Base-by-base conservation (phyloP, 495 filamentous ascomycete genomes). In the Penicillium canescens region DNA sequence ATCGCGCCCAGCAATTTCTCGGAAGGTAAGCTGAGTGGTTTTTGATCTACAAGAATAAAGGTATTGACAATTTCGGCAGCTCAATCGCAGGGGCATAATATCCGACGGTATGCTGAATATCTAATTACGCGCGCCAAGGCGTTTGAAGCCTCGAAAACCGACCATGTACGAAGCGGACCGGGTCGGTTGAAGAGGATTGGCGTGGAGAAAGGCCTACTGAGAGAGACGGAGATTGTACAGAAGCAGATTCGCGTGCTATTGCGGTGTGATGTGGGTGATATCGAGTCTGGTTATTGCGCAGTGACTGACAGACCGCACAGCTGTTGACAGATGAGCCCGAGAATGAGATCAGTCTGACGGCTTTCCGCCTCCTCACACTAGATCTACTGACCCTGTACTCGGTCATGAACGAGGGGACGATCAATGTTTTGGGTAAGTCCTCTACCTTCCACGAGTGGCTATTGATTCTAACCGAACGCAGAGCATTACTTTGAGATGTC, bases 401-500 rank as follows among this genome's bases (percentile, higher is more conserved):
- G 56, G 90, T 96, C 34, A 86, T 97, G 78, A 99, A 99, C 59
- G 92, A 98, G 73, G 94, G 88, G 20, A 93, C 95, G 59, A 98
- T 99, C 74, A 99, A 96, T 70, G 90, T 99, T 53, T 80, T 99
- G 47, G 91, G 94, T 94, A 80, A 59, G 81, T 52, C 8, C 3
- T 41, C 24, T 18, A 16, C 6, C n/a, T n/a, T 37, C n/a, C 20
- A 14, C 13, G 13, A 26, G 21, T 46, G n/a, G 6, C 5, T 13
- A 26, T 40, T 42, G 21, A 13, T 28, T 59, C 61, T 66, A 46
- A 75, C 47, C 9, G 39, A 52, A 69, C 40, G 21, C 50, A 96
- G 92, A 96, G 57, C 92, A 95, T 66, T 99, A 96, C 67, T 98
- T 99, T 59, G 94, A 99, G 72, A 93, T 99, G 90, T 96, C 95